Conservation (phyloP, 2,329 filamentous ascomycete genomes). For the Arthrobotrys musiformis region DNA sequence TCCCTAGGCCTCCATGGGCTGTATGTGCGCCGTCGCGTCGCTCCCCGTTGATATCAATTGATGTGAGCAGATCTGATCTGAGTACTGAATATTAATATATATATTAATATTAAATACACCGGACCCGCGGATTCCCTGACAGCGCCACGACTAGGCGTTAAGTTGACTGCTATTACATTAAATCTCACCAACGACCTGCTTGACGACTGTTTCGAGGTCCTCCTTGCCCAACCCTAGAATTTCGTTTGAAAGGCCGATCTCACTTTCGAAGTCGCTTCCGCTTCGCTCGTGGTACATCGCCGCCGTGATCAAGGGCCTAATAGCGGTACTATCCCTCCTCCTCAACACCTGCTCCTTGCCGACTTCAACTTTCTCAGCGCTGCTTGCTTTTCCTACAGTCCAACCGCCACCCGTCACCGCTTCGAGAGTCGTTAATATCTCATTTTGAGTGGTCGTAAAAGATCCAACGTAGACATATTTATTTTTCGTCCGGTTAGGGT, state of each 20-base stretch:
- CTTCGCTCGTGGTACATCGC: constrained; percentile 50
- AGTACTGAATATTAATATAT: too few relatives aligned
- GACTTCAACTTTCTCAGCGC: constrained; percentile 64
- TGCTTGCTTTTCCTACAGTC: constrained; percentile 63
- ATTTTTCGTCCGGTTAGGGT: constrained; percentile 68
- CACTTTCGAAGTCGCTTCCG: constrained; percentile 43
- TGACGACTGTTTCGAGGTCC: constrained; percentile 24
- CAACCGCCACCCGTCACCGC: constrained; percentile 67
- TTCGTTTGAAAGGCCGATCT: constrained; percentile 42
- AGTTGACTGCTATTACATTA: too few relatives aligned
- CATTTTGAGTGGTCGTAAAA: constrained; percentile 70
- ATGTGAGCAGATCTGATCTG: too few relatives aligned
- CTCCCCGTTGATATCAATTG: too few relatives aligned
- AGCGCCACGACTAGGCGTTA: too few relatives aligned
- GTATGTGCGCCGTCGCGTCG: too few relatives aligned
- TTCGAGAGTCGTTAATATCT: constrained; percentile 69
- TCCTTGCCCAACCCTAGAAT: constrained; percentile 12
- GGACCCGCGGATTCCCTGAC: too few relatives aligned
- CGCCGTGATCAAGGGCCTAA: constrained; percentile 43
- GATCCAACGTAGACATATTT: constrained; percentile 70
- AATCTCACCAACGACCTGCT: background rate
- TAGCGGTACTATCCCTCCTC: constrained; percentile 46
- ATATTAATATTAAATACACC: too few relatives aligned
- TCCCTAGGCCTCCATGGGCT: too few relatives aligned
- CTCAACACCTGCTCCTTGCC: constrained; percentile 62